Evolutionary conservation across 805 yeast species (phyloP), one percentile per base, ranked within the genome.

Genomic region (Cyberlindnera nakhonratchasimensis): DNA sequence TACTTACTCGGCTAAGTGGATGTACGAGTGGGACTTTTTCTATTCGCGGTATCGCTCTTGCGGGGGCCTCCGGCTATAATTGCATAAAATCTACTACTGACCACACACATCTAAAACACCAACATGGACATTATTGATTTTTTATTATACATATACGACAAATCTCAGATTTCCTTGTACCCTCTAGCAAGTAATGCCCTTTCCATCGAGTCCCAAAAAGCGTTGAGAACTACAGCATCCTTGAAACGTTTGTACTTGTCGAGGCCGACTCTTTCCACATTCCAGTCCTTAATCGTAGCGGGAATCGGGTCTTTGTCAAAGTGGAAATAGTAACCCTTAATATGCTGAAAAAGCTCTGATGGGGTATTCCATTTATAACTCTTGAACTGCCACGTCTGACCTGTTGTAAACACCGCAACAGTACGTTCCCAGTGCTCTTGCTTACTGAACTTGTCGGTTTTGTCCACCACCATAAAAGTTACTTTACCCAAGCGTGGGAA

Each of bases 391-490:
- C 99, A 93, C 41, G 82, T 72, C 67, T 93, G 99, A 11, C 99
- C 99, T 10, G 97, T 91, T 14, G 96, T 91, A 67, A 93, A 83
- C 29, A 93, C 86, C 0, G 96, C 97, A 37, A 91, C 86, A 1
- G 93, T 97, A 45, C 99, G 76, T 58, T 88, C 95, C 99, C 99
- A 93, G 65, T 93, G 88, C 62, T 93, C 98, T 4, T 96, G 95
- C 61, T 90, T 91, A 19, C 86, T 82, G 65, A 85, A 85, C 65
- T 81, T 76, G 40, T 89, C 95, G 5, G 89, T 88, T 43, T 86
- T 85, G 59, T 87, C 95, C 24, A 90, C 97, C 42, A 93, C 84
- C 53, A 89, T 71, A 55, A 86, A 83, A 34, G 79, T 75, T 39
- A 81, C 70, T 18, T 72, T 77, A 13, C 85, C 79, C 26, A 87